Conservation (phyloP, 2,329 filamentous ascomycete genomes). For the Dryadomyces sulphureus region DNA sequence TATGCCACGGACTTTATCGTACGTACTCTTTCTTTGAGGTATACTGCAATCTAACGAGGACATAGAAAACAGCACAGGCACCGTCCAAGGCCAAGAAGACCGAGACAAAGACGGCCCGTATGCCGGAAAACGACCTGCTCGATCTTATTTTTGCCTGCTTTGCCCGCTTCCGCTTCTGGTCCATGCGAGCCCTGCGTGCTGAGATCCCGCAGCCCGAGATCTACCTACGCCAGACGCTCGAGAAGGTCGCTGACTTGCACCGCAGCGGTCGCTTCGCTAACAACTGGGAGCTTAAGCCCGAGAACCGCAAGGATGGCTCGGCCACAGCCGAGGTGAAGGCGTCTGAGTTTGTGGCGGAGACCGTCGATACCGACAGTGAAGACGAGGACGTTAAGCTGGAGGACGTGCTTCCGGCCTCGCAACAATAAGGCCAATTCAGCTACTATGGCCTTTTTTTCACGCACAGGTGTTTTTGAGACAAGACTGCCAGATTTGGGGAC, state of each 20-base stretch:
- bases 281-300: conserved; percentile 66
- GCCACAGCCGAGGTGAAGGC: conserved; percentile 36
- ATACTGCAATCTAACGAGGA: not conserved
- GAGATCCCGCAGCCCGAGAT: conserved; percentile 75
- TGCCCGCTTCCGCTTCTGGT: conserved; percentile 79
- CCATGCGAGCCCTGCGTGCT: conserved; percentile 72
- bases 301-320: conserved; percentile 41
- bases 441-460: not conserved
- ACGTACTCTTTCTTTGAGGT: conserved; percentile 17
- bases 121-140: conserved; percentile 75
- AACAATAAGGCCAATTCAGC: not conserved
- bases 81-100: conserved; percentile 43
- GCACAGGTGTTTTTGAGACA: not conserved
- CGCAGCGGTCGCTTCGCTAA: conserved; percentile 75
- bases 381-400: conserved; percentile 63
- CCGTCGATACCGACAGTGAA: conserved; percentile 34
- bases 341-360: conserved; percentile 23
- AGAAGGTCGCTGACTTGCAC: conserved; percentile 69
- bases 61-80: conserved; percentile 34
- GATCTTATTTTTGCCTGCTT: conserved; percentile 77
- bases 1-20: conserved; percentile 41
- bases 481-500: not conserved
- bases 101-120: conserved; percentile 78
- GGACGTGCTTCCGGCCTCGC: conserved; percentile 39
- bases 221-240: conserved; percentile 76